phyloP scores from a whole-genome alignment of 2,329 filamentous ascomycete genomes.

The Huntiella moniliformis region DNA sequence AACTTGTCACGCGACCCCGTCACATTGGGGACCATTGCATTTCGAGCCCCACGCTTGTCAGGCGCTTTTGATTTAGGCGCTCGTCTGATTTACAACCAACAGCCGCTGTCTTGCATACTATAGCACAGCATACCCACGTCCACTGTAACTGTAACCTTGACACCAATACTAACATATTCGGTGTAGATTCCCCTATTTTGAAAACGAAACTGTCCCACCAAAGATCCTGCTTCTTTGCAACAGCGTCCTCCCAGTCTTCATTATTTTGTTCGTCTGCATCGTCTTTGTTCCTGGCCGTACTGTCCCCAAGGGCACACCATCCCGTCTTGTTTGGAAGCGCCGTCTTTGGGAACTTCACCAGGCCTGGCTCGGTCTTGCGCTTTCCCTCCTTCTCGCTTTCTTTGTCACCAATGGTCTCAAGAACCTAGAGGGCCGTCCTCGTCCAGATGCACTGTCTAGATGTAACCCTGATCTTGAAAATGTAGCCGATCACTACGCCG shows the following conservation, averaged over 20 bases:
- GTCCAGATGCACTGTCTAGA: slow-evolving; percentile 66
- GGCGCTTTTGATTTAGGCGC: too few species aligned
- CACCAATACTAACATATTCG: not conserved
- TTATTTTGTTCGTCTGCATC: slow-evolving; percentile 51
- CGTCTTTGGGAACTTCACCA: slow-evolving; percentile 85
- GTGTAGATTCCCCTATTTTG: slow-evolving; percentile 46
- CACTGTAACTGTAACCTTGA: not conserved
- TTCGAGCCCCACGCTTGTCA: too few species aligned
- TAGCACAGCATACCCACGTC: too few species aligned
- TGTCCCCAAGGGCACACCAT: slow-evolving; percentile 42
- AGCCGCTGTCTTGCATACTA: too few species aligned
- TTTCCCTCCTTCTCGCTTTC: slow-evolving; percentile 54
- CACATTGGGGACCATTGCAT: too few species aligned
- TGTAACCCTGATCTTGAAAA: slow-evolving; percentile 58
- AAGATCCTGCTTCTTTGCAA: slow-evolving; percentile 45
- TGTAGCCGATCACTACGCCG: slow-evolving; percentile 40
- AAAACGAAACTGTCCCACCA: slow-evolving; percentile 55
- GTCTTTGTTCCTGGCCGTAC: slow-evolving; percentile 54
- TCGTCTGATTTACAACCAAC: too few species aligned
- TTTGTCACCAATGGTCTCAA: slow-evolving; percentile 77
- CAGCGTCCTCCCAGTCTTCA: slow-evolving; percentile 42
- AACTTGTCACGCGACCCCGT: slow-evolving; percentile 3
- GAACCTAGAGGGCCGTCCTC: slow-evolving; percentile 48
- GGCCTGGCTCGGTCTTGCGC: slow-evolving; percentile 63
- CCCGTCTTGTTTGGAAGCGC: slow-evolving; percentile 50